A percentile compares a stretch with the other conserved stretches of the same genome.
Evolutionary conservation across 371 early-diverging fungal species (phyloP).

Genomic region (Umbelopsis sp.): DNA sequence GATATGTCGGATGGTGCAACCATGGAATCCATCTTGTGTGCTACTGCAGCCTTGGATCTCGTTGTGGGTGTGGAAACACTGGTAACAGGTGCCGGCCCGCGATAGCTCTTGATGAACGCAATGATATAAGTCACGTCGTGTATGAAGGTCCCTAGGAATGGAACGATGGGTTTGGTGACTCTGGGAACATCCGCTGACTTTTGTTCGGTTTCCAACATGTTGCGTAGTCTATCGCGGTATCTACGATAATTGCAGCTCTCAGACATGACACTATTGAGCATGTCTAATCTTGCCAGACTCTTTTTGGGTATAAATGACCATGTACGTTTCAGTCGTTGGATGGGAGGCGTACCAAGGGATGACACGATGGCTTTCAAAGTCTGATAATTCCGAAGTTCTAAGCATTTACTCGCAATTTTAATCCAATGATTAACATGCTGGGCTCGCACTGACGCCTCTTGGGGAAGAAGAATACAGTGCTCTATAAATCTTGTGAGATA

Average conservation of each 20-base stretch:
- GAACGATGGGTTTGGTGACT: slow-evolving; percentile 63
- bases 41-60: slow-evolving; percentile 19
- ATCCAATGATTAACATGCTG: slow-evolving; percentile 73
- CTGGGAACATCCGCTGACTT: slow-evolving; percentile 24
- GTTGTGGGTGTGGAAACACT: slow-evolving; percentile 32
- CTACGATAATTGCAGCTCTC: slow-evolving; percentile 71
- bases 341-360: slow-evolving; percentile 76
- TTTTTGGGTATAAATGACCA: slow-evolving; percentile 78
- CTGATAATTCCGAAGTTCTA: slow-evolving; percentile 71
- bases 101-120: slow-evolving; percentile 54
- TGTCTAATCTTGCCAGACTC: slow-evolving; percentile 55
- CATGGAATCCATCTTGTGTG: background rate
- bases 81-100: slow-evolving; percentile 22
- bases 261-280: slow-evolving; percentile 63
- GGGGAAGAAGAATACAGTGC: slow-evolving; percentile 64
- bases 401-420: slow-evolving; percentile 67
- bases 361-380: slow-evolving; percentile 74
- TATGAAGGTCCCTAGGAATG: slow-evolving; percentile 77
- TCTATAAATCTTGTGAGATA: slow-evolving; percentile 79
- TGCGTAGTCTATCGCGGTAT: slow-evolving; percentile 61
- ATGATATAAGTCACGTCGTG: slow-evolving; percentile 79
- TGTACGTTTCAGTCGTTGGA: slow-evolving; percentile 73
- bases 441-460: slow-evolving; percentile 66
- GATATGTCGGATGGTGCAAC: slow-evolving; percentile 23
- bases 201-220: slow-evolving; percentile 3